phyloP scores from a whole-genome alignment of 1,139 yeast genomes.

The Pichia sp. region DNA sequence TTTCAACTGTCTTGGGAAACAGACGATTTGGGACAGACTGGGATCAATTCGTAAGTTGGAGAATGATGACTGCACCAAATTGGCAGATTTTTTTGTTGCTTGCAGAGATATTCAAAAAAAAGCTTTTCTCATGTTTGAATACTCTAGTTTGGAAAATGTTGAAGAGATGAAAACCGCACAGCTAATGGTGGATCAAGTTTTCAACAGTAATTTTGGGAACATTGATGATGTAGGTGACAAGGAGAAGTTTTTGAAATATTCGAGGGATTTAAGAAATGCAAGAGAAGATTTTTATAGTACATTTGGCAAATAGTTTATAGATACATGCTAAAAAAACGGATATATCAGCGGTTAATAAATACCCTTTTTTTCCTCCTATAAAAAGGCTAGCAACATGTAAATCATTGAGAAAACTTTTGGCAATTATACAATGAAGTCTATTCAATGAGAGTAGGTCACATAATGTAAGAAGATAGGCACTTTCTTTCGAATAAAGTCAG shows the following conservation, averaged over 20 bases:
- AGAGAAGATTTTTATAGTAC: conserved; percentile 22
- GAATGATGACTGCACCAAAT: conserved; percentile 17
- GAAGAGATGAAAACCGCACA: conserved; percentile 22
- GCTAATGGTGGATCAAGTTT: conserved; percentile 19
- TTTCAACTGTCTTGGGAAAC: conserved; percentile 19
- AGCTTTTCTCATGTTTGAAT: conserved; percentile 25
- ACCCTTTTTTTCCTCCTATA: too few relatives aligned
- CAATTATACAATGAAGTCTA: too few relatives aligned
- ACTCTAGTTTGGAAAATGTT: conserved; percentile 18
- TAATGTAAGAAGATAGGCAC: too few relatives aligned
- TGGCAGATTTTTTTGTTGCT: conserved; percentile 22
- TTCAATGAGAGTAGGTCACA: too few relatives aligned
- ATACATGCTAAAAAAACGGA: too few relatives aligned
- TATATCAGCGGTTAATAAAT: too few relatives aligned
- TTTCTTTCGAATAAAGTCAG: too few relatives aligned
- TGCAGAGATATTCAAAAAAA: conserved; percentile 24
- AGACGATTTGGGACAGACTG: conserved; percentile 12
- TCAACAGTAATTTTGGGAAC: conserved; percentile 18
- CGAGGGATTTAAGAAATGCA: conserved; percentile 19
- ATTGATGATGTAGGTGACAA: conserved; percentile 21
- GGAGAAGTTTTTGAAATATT: conserved; percentile 15
- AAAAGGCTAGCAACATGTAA: too few relatives aligned
- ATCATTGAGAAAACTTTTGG: too few relatives aligned
- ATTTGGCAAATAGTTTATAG: conserved; percentile 16
- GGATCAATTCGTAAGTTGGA: conserved; percentile 13